Conservation (phyloP, 1,284 basidiomycete species). For the Pisolithus thermaeus region DNA sequence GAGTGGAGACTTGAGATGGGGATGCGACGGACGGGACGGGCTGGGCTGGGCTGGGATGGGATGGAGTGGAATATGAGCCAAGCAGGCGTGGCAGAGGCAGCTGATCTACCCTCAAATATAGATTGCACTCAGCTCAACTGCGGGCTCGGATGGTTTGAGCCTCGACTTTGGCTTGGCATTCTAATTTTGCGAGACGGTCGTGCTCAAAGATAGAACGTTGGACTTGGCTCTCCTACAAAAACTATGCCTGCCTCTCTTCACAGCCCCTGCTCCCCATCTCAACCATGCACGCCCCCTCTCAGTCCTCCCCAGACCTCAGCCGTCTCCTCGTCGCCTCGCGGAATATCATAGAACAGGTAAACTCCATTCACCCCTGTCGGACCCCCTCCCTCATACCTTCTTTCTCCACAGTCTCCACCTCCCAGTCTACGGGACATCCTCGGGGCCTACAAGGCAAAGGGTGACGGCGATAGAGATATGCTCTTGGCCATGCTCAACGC, state of each 20-base stretch:
- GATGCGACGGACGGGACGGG: not conserved
- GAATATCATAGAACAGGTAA: slow-evolving; percentile 45
- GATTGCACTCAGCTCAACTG: slow-evolving; percentile 7
- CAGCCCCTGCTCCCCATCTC: slow-evolving; percentile 16
- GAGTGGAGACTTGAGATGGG: not conserved
- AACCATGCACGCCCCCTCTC: slow-evolving; percentile 19
- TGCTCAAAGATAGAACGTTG: slow-evolving; percentile 34
- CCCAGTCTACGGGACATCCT: slow-evolving; percentile 81
- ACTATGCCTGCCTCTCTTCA: slow-evolving; percentile 17
- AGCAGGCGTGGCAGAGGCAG: not conserved
- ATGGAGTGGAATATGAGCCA: not conserved
- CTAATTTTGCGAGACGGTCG: slow-evolving; percentile 26
- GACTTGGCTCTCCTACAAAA: slow-evolving; percentile 35
- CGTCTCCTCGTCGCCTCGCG: slow-evolving; percentile 38
- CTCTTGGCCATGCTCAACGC: slow-evolving; percentile 83
- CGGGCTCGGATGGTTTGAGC: slow-evolving; percentile 27
- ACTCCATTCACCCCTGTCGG: not conserved
- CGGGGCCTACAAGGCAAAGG: slow-evolving; percentile 73
- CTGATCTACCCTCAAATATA: slow-evolving; percentile 19
- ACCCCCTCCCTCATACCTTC: slow-evolving; percentile 12
- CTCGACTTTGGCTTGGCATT: slow-evolving; percentile 34
- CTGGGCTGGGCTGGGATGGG: not conserved
- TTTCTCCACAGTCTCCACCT: slow-evolving; percentile 50
- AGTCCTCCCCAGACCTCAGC: slow-evolving; percentile 20
- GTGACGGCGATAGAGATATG: slow-evolving; percentile 87